Evolutionary conservation across 2,329 filamentous ascomycete species (phyloP).

Genomic region (Diaporthe aspalathi): DNA sequence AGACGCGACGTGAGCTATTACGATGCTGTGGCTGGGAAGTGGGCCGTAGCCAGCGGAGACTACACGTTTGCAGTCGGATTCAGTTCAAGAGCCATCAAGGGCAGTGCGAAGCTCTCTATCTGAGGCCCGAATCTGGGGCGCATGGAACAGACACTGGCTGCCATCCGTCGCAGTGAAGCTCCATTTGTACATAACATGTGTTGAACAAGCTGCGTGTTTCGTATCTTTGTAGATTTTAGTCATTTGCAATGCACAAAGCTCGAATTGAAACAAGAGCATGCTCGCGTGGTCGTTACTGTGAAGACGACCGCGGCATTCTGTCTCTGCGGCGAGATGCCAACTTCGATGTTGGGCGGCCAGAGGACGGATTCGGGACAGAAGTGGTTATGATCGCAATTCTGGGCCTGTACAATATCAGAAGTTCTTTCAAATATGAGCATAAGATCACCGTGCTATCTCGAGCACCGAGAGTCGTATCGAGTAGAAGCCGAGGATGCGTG

Average conservation of each 20-base stretch:
- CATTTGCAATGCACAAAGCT: too few species aligned
- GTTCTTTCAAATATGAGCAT: too few species aligned
- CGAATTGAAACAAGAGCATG: background rate
- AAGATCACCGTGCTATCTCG: too few species aligned
- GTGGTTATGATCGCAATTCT: too few species aligned
- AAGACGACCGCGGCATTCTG: too few species aligned
- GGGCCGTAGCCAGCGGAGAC: constrained; percentile 61
- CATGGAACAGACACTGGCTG: background rate
- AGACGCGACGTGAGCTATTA: constrained; percentile 74
- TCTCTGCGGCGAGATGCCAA: too few species aligned
- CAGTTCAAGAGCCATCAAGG: constrained; percentile 54
- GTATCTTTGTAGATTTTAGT: background rate
- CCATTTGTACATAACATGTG: background rate
- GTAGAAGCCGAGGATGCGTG: too few species aligned
- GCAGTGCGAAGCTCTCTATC: background rate
- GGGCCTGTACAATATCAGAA: too few species aligned
- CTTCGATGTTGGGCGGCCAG: too few species aligned
- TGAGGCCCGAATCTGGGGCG: background rate
- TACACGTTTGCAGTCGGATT: constrained; percentile 59
- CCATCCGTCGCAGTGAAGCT: background rate
- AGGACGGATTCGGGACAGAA: too few species aligned
- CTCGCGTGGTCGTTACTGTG: too few species aligned
- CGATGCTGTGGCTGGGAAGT: constrained; percentile 71
- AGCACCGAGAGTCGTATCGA: too few species aligned
- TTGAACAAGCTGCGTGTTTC: background rate